phyloP scores from a whole-genome alignment of 1,139 yeast genomes.

The Magnusiomyces ingens region DNA sequence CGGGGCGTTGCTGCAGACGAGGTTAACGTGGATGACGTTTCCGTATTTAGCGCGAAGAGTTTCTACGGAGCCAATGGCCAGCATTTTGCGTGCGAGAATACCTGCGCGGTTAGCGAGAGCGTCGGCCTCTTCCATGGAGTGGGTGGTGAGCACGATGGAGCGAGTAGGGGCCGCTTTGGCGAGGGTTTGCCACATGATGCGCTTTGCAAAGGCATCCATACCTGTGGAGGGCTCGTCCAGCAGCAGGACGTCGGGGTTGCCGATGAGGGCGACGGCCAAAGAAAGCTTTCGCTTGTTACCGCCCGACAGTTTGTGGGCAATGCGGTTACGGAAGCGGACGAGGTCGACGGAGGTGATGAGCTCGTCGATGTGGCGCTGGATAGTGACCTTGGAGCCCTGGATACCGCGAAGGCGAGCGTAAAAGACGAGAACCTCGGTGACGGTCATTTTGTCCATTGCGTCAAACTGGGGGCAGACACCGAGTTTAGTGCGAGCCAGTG shows the following conservation, averaged over 20 bases:
- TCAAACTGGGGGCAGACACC: conserved; percentile 39
- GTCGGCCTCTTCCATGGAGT: conserved; percentile 38
- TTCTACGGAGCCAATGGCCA: conserved; percentile 32
- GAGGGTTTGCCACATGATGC: conserved; percentile 36
- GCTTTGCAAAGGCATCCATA: conserved; percentile 59
- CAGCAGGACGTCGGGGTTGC: conserved; percentile 82
- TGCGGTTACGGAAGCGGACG: conserved; percentile 28
- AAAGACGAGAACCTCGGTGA: conserved; percentile 29
- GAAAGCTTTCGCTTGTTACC: conserved; percentile 99
- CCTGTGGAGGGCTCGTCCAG: conserved; percentile 96
- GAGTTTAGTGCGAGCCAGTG: conserved; percentile 29
- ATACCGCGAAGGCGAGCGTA: conserved; percentile 33
- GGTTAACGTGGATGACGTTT: conserved; percentile 28
- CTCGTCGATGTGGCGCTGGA: conserved; percentile 83
- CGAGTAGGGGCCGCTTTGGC: conserved; percentile 29
- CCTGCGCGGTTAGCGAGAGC: conserved; percentile 36
- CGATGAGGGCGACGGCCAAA: conserved; percentile 91
- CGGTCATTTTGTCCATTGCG: conserved; percentile 36
- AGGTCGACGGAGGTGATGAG: conserved; percentile 35
- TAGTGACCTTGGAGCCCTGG: conserved; percentile 51
- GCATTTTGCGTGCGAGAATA: conserved; percentile 28
- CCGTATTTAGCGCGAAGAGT: conserved; percentile 23
- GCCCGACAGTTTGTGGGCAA: conserved; percentile 60
- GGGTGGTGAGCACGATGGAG: conserved; percentile 34
- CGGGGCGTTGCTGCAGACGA: conserved; percentile 29